Percentiles rank a stretch among this genome's conserved stretches.
Conservation (phyloP, 1,284 basidiomycete species). For the Megacollybia platyphylla region DNA sequence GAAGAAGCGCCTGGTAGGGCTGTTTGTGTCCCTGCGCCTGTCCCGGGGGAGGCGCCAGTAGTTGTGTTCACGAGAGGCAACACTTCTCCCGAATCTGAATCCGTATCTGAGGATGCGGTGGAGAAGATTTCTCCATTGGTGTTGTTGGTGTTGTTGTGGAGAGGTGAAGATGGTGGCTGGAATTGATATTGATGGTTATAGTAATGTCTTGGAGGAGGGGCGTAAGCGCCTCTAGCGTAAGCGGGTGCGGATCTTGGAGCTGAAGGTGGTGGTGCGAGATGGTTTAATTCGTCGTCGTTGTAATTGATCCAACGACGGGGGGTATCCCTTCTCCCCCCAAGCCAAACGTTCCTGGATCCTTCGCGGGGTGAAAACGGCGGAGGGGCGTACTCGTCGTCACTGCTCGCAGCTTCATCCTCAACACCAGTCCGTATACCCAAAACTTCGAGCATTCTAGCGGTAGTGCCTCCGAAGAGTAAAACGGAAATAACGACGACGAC, state of each 20-base stretch:
- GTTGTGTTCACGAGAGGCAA: slow-evolving; percentile 56
- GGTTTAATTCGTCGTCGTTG: slow-evolving; percentile 33
- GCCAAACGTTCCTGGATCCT: slow-evolving; percentile 15
- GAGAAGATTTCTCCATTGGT: slow-evolving; percentile 25
- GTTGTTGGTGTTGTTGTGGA: slow-evolving; percentile 10
- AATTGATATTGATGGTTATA: slow-evolving; percentile 26
- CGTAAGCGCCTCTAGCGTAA: slow-evolving; percentile 25
- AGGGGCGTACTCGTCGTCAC: slow-evolving; percentile 60
- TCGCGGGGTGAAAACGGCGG: slow-evolving; percentile 6
- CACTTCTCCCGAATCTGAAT: slow-evolving; percentile 68
- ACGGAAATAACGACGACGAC: slow-evolving; percentile 95
- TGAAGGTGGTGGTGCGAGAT: slow-evolving; percentile 15
- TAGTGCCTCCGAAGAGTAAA: slow-evolving; percentile 92
- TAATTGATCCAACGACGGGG: slow-evolving; percentile 28
- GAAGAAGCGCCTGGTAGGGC: too few relatives aligned
- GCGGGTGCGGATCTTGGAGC: slow-evolving; percentile 9
- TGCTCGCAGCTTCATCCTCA: slow-evolving; percentile 81
- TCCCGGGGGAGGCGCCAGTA: slow-evolving; percentile 2
- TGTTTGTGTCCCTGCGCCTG: slow-evolving; percentile 2
- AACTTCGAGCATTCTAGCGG: slow-evolving; percentile 92
- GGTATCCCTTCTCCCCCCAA: slow-evolving; percentile 10
- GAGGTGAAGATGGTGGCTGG: slow-evolving; percentile 12
- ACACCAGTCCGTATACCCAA: slow-evolving; percentile 95
- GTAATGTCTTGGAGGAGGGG: slow-evolving; percentile 31
- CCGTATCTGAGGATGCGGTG: slow-evolving; percentile 57